Percentiles rank a stretch among this genome's conserved stretches.
These are phyloP conservation scores for Lithohypha guttulata DNA, from an alignment of 2,329 filamentous ascomycete genomes.

Conservation along the genomic window DNA sequence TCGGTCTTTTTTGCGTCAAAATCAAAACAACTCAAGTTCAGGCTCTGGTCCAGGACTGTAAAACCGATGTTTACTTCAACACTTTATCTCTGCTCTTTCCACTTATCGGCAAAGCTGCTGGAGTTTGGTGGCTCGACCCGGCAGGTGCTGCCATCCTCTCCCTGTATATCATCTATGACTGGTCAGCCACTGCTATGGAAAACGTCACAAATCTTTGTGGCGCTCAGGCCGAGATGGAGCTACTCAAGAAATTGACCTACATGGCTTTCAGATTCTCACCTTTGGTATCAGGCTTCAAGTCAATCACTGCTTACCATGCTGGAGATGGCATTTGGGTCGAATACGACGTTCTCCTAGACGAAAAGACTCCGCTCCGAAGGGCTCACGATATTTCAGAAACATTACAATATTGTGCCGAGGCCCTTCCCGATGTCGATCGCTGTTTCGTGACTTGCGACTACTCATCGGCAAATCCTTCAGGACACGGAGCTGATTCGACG, in stretches of 20 bases:
- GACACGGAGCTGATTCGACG: neutral
- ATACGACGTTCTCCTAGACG: conserved; percentile 48
- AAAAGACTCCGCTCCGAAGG: conserved; percentile 40
- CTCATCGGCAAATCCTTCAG: neutral
- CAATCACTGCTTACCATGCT: conserved; percentile 48
- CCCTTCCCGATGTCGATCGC: conserved; percentile 40
- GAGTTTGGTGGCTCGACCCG: conserved; percentile 58
- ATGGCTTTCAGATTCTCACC: conserved; percentile 48
- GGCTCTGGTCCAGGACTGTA: conserved; percentile 53
- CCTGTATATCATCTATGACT: conserved; percentile 59
- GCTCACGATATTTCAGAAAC: conserved; percentile 53
- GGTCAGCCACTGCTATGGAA: conserved; percentile 50
- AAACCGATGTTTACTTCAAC: conserved; percentile 55
- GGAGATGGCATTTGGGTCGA: conserved; percentile 55
- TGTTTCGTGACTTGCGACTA: conserved; percentile 43
- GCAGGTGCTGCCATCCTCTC: conserved; percentile 52
- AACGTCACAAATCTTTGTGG: conserved; percentile 51
- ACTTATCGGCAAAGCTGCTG: conserved; percentile 46
- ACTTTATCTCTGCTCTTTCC: conserved; percentile 53
- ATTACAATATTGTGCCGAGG: conserved; percentile 47
- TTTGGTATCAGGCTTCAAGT: conserved; percentile 45
- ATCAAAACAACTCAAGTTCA: conserved; percentile 56
- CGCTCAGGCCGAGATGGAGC: conserved; percentile 42
- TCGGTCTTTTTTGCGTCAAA: conserved; percentile 48
- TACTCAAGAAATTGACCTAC: conserved; percentile 48